Evolutionary conservation across 2,329 filamentous ascomycete species (phyloP).

Genomic region (Aspergillus quadrilineatus): DNA sequence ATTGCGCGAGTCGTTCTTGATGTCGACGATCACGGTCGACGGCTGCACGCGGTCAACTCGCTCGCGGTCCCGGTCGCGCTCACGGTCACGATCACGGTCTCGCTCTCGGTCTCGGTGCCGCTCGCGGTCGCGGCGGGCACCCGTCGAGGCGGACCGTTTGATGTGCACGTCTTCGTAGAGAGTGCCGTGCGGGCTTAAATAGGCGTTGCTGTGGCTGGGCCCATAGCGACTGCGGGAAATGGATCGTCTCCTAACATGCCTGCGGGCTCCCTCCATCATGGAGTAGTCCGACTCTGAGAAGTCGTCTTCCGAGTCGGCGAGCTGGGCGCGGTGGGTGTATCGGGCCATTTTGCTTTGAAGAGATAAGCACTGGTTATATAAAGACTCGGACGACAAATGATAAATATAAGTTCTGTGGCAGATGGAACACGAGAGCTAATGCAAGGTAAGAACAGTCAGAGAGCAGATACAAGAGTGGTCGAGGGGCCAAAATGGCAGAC

Average conservation of each 20-base stretch:
- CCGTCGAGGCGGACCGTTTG: slow-evolving; percentile 38
- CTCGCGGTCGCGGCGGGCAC: slow-evolving; percentile 29
- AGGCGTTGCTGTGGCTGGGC: slow-evolving; percentile 23
- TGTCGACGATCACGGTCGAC: slow-evolving; percentile 36
- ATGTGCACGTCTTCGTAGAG: slow-evolving; percentile 24
- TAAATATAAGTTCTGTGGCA: background rate
- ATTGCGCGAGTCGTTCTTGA: slow-evolving; percentile 32
- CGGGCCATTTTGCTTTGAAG: slow-evolving; percentile 4
- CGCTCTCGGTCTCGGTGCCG: slow-evolving; percentile 1
- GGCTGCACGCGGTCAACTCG: slow-evolving; percentile 16
- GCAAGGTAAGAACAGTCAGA: slow-evolving; percentile 7
- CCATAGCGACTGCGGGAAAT: slow-evolving; percentile 31
- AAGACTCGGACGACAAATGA: background rate
- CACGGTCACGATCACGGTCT: slow-evolving; percentile 1
- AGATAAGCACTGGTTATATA: background rate
- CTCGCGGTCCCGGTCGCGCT: slow-evolving; percentile 8
- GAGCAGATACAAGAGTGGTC: background rate
- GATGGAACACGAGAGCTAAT: slow-evolving; percentile 7
- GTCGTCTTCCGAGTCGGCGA: slow-evolving; percentile 31
- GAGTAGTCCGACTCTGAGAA: slow-evolving; percentile 39
- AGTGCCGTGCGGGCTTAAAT: slow-evolving; percentile 24
- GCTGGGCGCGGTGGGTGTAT: slow-evolving; percentile 16
- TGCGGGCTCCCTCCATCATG: slow-evolving; percentile 28
- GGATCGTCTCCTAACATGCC: slow-evolving; percentile 31
- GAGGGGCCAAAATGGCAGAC: background rate